Percentiles rank a stretch among this genome's conserved stretches.
Conservation (phyloP, 495 filamentous ascomycete genomes). For the Hypomontagnella monticulosa region DNA sequence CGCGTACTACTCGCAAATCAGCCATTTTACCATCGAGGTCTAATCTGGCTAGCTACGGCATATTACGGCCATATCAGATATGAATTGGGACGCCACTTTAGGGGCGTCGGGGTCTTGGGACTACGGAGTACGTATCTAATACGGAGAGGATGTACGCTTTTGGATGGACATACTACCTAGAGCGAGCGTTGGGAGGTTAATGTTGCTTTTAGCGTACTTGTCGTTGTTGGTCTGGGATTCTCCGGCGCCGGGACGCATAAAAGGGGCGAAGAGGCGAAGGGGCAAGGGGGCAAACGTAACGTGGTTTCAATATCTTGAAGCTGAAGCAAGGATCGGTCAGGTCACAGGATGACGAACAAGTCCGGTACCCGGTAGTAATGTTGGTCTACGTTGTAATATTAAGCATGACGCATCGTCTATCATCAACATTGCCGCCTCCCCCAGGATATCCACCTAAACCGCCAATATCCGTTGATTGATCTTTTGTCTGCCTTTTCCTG, state of each 20-base stretch:
- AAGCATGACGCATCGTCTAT: constrained; percentile 33
- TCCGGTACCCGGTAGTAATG: constrained; percentile 10
- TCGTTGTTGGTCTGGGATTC: constrained; percentile 3
- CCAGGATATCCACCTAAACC: no score
- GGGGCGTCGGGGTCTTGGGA: no score
- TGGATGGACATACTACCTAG: neutral
- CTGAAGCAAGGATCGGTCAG: neutral
- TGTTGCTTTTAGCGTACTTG: constrained; percentile 18
- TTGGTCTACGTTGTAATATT: constrained; percentile 32
- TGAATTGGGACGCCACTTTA: no score
- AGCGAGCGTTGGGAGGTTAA: constrained; percentile 21
- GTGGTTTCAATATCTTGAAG: constrained; percentile 12
- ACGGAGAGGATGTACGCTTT: no score
- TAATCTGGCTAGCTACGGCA: constrained; percentile 37
- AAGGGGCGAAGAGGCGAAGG: constrained; percentile 1
- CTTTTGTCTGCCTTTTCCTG: no score
- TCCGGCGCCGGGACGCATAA: constrained; percentile 12
- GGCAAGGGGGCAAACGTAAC: neutral
- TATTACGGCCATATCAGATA: no score
- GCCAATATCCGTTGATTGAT: no score
- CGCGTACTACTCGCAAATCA: constrained; percentile 74
- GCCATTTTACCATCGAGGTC: constrained; percentile 72
- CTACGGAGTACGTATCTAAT: no score
- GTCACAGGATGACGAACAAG: constrained; percentile 24
- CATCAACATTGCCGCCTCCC: neutral